These are phyloP conservation scores for Zangia roseola DNA, from an alignment of 768 basidiomycete species.

Conservation along the genomic window DNA sequence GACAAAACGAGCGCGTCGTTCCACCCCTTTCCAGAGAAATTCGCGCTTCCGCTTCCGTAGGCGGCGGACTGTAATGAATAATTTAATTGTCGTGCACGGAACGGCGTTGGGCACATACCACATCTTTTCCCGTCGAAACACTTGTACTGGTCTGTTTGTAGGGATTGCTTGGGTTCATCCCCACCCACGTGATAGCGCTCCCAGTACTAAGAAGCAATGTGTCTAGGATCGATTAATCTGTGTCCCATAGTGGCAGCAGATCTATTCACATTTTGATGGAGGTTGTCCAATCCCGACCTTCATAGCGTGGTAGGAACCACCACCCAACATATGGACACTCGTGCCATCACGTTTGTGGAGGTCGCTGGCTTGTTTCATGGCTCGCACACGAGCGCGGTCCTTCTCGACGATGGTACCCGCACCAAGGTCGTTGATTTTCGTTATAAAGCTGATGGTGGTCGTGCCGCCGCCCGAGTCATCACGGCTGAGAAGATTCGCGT, in stretches of 20 bases:
- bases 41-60: too few species aligned
- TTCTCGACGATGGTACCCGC: background rate
- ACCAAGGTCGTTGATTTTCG: background rate
- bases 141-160: too few species aligned
- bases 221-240: too few species aligned
- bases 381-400: background rate
- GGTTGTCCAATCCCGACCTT: slow-evolving; percentile 24
- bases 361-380: background rate
- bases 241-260: background rate
- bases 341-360: background rate
- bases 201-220: slow-evolving; percentile 30
- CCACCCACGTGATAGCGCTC: slow-evolving; percentile 31
- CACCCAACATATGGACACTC: slow-evolving; percentile 12
- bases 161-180: too few species aligned
- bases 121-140: too few species aligned
- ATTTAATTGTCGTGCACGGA: too few species aligned
- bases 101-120: too few species aligned
- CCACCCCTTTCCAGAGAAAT: too few species aligned
- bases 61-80: too few species aligned
- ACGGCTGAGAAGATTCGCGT: background rate
- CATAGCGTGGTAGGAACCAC: slow-evolving; percentile 27
- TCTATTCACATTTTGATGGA: slow-evolving; percentile 23
- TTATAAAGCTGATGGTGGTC: background rate
- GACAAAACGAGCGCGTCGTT: too few species aligned
- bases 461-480: background rate